A percentile compares a stretch with the other conserved stretches of the same genome.
phyloP scores from a whole-genome alignment of 352 stramenopile genomes.

The Phytophthora sojae region DNA sequence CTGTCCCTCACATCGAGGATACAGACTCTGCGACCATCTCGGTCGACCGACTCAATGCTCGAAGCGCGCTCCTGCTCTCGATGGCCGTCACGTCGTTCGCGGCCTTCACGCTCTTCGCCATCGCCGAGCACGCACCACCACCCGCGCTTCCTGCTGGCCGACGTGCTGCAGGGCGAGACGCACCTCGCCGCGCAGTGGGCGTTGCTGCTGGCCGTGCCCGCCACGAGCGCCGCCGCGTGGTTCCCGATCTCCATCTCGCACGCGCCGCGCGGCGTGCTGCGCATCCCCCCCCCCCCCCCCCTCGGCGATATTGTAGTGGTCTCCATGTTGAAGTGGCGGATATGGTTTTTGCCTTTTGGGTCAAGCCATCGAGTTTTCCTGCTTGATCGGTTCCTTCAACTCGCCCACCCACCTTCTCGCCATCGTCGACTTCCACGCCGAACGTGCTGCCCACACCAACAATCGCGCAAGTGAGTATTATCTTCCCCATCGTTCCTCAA shows the following conservation, averaged over 20 bases:
- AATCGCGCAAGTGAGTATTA: background rate
- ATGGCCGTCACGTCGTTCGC: constrained; percentile 68
- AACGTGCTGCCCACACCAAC: constrained; percentile 2
- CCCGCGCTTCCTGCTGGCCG: constrained; percentile 42
- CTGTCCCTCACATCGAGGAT: no score
- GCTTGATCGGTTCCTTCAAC: constrained; percentile 1
- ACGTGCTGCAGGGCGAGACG: constrained; percentile 45
- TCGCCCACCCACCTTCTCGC: constrained; percentile 7
- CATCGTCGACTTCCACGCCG: background rate
- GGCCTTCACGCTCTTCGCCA: constrained; percentile 68
- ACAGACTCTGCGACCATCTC: no score
- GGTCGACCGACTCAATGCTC: no score
- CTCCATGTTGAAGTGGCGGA: no score
- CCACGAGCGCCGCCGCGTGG: constrained; percentile 69
- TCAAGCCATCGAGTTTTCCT: background rate
- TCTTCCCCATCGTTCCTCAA: constrained; percentile 47
- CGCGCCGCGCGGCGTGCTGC: constrained; percentile 26
- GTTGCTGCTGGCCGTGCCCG: constrained; percentile 54
- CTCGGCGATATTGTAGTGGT: no score
- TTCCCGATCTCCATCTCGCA: constrained; percentile 64
- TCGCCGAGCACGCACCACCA: constrained; percentile 61
- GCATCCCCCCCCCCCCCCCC: no score
- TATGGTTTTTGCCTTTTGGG: no score
- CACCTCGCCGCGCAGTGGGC: constrained; percentile 50
- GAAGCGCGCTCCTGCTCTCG: constrained; percentile 50